Evolutionary conservation across 2,329 filamentous ascomycete genomes (phyloP), one percentile per base, ranked within the genome.

Genomic region (Fusarium sublunatum): DNA sequence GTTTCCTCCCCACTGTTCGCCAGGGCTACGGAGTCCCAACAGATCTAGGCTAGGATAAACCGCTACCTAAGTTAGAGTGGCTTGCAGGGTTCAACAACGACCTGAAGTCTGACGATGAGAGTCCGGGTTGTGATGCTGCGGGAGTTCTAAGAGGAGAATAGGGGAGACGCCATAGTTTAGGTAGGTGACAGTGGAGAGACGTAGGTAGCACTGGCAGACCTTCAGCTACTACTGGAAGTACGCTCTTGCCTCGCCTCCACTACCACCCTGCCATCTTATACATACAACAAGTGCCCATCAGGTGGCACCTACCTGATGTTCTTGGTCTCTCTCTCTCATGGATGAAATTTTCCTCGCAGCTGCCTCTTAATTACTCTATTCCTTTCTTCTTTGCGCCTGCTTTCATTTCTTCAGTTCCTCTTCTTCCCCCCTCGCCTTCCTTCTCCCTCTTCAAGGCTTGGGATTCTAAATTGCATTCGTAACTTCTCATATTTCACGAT

Each of bases 31-130:
- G 67, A 43, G 67, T 62, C 53, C 53, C 47, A 65, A 49, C 58
- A 50, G 46, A 60, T 43, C 49, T 43, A 52, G 42, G 47, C 49
- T 40, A 52, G 45, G 47, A 55, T 54, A 50, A 25, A 38, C 51
- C 58, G 38, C 48, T 58, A 32, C 5, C 31, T 11, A 10, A 38
- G 35, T 38, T 19, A 48, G 51, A 52, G 65, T 68, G 65, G 64
- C 65, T 70, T 69, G 57, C 65, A 70, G 62, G 67, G 67, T 67
- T 65, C 44, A 48, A 39, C 43, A 28, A 53, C 53, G 26, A 44
- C 57, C 55, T 61, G 57, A 60, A 61, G 58, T 65, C 53, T 52
- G 41, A 44, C 28, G 28, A 45, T 46, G 48, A 34, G 44, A 43
- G 29, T 11, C 38, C 29, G 38, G 44, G 46, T 41, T 28, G 44